phyloP scores from a whole-genome alignment of 306 rosid genomes.

The Vigna unguiculata region DNA sequence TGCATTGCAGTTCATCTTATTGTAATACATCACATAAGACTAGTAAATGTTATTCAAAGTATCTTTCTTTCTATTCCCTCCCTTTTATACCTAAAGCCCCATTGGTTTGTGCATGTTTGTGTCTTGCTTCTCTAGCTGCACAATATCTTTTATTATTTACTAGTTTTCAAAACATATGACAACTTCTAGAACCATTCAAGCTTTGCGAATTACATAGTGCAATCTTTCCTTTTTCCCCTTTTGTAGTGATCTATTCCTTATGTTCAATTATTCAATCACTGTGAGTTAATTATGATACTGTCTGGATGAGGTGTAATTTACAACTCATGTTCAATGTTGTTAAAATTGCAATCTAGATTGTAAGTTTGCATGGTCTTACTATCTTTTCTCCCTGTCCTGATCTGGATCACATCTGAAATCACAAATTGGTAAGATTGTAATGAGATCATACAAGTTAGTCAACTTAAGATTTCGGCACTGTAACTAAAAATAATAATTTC shows the following conservation, averaged over 20 bases:
- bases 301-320: slow-evolving; percentile 27
- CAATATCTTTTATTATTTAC: not conserved
- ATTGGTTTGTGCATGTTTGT: no score
- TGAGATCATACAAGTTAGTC: no score
- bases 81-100: not conserved
- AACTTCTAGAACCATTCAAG: slow-evolving; percentile 14
- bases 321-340: not conserved
- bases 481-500: no score
- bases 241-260: slow-evolving; percentile 11
- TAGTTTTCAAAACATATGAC: slow-evolving; percentile 24
- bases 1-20: not conserved
- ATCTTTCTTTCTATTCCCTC: not conserved
- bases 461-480: no score
- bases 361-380: no score
- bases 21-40: not conserved
- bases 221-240: slow-evolving; percentile 2
- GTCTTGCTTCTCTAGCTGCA: not conserved
- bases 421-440: no score
- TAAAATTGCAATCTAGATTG: no score
- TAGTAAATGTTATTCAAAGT: not conserved
- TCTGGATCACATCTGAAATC: no score
- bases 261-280: slow-evolving; percentile 19
- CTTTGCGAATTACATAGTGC: slow-evolving; percentile 13
- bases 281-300: not conserved
- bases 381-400: no score